Percentiles rank a stretch among this genome's conserved stretches.
Evolutionary conservation across 345 rosid species (phyloP).

Genomic region (Draba incana): DNA sequence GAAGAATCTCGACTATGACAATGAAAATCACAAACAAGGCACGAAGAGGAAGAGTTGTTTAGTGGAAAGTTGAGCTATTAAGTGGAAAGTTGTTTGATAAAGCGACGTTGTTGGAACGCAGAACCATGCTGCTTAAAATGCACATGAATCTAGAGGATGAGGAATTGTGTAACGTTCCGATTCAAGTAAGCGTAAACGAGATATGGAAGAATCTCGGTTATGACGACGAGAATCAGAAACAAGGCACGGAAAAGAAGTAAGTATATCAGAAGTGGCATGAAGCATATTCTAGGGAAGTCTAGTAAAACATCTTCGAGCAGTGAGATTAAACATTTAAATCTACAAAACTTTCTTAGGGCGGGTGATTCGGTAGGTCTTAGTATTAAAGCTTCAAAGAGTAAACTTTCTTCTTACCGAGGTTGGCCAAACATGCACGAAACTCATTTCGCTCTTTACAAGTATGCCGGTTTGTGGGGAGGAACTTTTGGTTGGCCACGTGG

Average conservation of each 20-base stretch:
- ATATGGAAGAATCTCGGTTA: slow-evolving; percentile 49
- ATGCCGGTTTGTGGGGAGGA: slow-evolving; percentile 88
- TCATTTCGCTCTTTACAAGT: slow-evolving; percentile 78
- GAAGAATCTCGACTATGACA: too few relatives aligned
- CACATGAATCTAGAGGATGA: slow-evolving; percentile 48
- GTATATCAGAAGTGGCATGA: slow-evolving; percentile 56
- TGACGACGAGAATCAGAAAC: slow-evolving; percentile 46
- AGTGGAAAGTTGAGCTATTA: slow-evolving; percentile 47
- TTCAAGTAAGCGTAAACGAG: slow-evolving; percentile 50
- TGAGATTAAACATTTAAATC: slow-evolving; percentile 55
- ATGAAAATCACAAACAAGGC: too few relatives aligned
- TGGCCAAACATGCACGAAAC: slow-evolving; percentile 89
- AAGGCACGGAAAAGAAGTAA: slow-evolving; percentile 48
- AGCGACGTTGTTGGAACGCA: slow-evolving; percentile 52
- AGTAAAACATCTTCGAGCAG: slow-evolving; percentile 55
- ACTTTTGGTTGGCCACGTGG: slow-evolving; percentile 91
- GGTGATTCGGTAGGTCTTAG: slow-evolving; percentile 69
- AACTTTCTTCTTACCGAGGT: slow-evolving; percentile 70
- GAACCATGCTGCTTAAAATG: slow-evolving; percentile 64
- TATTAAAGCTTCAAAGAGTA: slow-evolving; percentile 53
- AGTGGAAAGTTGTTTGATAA: slow-evolving; percentile 57
- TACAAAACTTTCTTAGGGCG: slow-evolving; percentile 59
- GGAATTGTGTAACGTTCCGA: slow-evolving; percentile 44
- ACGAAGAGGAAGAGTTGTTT: too few relatives aligned
- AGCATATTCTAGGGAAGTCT: slow-evolving; percentile 62